Conservation (phyloP, 148 eudicot genomes). For the Silene latifolia region DNA sequence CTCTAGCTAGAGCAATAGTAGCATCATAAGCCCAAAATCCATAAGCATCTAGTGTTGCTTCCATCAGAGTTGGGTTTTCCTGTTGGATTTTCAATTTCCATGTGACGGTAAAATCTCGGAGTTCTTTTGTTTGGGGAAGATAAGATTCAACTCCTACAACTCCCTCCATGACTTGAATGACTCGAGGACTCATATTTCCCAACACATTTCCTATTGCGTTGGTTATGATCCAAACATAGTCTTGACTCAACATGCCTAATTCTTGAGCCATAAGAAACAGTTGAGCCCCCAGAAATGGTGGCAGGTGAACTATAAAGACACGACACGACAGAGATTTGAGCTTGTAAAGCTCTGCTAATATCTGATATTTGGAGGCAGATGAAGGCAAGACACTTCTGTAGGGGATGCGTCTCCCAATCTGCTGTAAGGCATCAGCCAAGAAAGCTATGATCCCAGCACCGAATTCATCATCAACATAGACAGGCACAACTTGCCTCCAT, state of each 20-base stretch:
- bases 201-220: slow-evolving; percentile 43
- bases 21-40: slow-evolving; percentile 70
- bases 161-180: slow-evolving; percentile 55
- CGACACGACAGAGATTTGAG: slow-evolving; percentile 55
- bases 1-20: slow-evolving; percentile 49
- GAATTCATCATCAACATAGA: slow-evolving; percentile 44
- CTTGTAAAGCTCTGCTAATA: slow-evolving; percentile 44
- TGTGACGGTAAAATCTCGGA: slow-evolving; percentile 27
- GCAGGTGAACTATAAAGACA: slow-evolving; percentile 68
- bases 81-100: slow-evolving; percentile 39
- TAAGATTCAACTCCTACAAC: slow-evolving; percentile 62
- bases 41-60: slow-evolving; percentile 30
- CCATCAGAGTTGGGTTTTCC: slow-evolving; percentile 32
- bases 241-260: slow-evolving; percentile 58
- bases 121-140: slow-evolving; percentile 32
- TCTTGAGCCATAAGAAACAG: slow-evolving; percentile 45
- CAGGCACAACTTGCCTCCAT: slow-evolving; percentile 56
- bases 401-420: slow-evolving; percentile 30
- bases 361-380: slow-evolving; percentile 39
- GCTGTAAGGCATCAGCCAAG: slow-evolving; percentile 34
- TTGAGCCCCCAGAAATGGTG: slow-evolving; percentile 36
- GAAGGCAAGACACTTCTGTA: slow-evolving; percentile 38
- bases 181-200: slow-evolving; percentile 27
- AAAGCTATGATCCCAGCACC: slow-evolving; percentile 49
- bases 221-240: slow-evolving; percentile 69